Conservation (phyloP, 129 eudicot genomes). For the Smallanthus sonchifolius region DNA sequence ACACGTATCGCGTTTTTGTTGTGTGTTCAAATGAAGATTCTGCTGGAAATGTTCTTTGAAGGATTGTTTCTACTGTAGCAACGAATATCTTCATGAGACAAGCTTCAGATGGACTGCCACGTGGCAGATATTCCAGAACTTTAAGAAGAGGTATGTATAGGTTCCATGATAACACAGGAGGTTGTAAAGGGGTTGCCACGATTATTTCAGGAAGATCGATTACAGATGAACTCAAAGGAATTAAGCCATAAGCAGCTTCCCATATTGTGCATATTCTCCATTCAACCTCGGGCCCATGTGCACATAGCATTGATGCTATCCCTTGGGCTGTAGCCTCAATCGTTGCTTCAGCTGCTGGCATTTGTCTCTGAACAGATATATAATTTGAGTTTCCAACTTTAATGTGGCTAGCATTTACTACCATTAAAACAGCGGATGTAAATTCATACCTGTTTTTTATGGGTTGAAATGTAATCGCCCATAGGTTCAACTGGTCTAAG, state of each 20-base stretch:
- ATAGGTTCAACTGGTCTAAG: conserved; percentile 48
- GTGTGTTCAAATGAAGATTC: conserved; percentile 59
- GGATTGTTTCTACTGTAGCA: conserved; percentile 92
- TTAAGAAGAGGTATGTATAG: conserved; percentile 89
- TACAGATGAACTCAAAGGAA: conserved; percentile 87
- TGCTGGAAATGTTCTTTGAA: conserved; percentile 85
- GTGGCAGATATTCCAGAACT: conserved; percentile 95
- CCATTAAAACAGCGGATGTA: background rate
- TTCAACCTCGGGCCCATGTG: conserved; percentile 97
- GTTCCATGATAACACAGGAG: conserved; percentile 92
- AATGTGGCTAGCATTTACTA: background rate
- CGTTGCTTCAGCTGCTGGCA: conserved; percentile 82
- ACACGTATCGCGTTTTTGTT: conserved; percentile 28
- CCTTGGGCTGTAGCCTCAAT: conserved; percentile 98
- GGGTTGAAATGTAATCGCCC: conserved; percentile 26
- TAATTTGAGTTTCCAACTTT: background rate
- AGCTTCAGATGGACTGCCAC: conserved; percentile 97
- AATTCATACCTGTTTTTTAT: conserved; percentile 33
- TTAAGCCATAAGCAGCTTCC: conserved; percentile 99
- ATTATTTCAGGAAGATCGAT: conserved; percentile 96
- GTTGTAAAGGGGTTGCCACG: conserved; percentile 96
- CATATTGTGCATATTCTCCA: conserved; percentile 99
- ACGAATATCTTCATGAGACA: conserved; percentile 96
- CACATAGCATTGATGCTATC: conserved; percentile 95
- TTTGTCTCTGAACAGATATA: conserved; percentile 49